Base-by-base conservation (phyloP, 2,329 filamentous ascomycete genomes). In the Neonectria hederae region DNA sequence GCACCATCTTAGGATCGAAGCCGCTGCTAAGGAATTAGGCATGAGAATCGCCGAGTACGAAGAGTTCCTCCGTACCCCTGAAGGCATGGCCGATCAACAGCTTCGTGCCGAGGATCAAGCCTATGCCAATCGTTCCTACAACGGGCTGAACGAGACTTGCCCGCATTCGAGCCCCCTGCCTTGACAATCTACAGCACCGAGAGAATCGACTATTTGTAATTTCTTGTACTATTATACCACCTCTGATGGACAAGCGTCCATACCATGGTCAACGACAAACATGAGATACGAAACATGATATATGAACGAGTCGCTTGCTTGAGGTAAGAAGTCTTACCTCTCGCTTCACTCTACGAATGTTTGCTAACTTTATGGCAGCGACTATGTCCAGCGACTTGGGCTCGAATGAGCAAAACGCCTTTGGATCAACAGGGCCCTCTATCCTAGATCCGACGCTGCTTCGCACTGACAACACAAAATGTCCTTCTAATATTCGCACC, bases 21-120 rank as follows among this genome's bases (percentile, higher is more conserved):
- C 83, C 46, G 81, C 84, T 3, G 85, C 86, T 13, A 82, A 83
- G 72, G 84, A 87, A 75, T 79, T 89, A 32, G 85, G 84, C 7
- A 78, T 86, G 69, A 81, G 83, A 28, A 82, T 87, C 48, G 78
- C 81, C 21, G 81, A 86, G 66, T 86, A 84, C 67, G 83, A 86
- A 63, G 84, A 86, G 51, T 80, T 77, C 26, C 60, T 76, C 14
- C 63, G 65, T 9, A 72, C 71, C 2, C 65, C 72, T 7, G 75
- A 76, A 46, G 72, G 74, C 13, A 62, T 73, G 22, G 68, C 59
- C 17, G 71, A 74, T 51, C 73, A 77, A 45, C 70, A 74, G 43
- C 35, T n/a, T 5, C 63, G 67, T n/a, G 65, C 69, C 30, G 59
- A 71, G 32, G 63, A 70, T 35, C 73, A 74, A 57, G 70, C 70